phyloP scores from a whole-genome alignment of 2,329 filamentous ascomycete species.

The Claviceps sorghi region DNA sequence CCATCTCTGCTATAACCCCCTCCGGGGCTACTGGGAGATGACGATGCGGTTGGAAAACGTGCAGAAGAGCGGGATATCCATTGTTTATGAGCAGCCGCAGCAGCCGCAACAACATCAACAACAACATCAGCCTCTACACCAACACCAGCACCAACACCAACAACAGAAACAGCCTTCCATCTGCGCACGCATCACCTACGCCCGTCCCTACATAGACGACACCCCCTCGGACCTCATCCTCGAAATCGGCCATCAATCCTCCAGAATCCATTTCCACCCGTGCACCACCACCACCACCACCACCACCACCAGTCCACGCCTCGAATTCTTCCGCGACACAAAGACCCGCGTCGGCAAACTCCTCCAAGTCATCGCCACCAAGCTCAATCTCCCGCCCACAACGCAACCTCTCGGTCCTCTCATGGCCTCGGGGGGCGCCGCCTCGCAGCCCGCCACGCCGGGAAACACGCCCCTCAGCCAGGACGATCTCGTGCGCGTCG shows the following conservation, averaged over 20 bases:
- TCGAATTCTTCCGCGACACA: slow-evolving; percentile 59
- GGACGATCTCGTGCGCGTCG: slow-evolving; percentile 53
- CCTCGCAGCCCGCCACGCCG: slow-evolving; percentile 47
- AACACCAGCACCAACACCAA: slow-evolving; percentile 16
- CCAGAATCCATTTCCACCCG: slow-evolving; percentile 34
- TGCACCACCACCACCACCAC: neutral
- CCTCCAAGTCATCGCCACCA: slow-evolving; percentile 68
- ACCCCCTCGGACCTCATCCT: slow-evolving; percentile 59
- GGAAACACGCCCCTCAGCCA: slow-evolving; percentile 51
- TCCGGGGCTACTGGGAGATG: slow-evolving; percentile 58
- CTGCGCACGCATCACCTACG: slow-evolving; percentile 54
- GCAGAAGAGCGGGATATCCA: slow-evolving; percentile 68
- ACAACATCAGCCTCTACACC: too few relatives aligned
- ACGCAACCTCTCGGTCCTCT: slow-evolving; percentile 49
- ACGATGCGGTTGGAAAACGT: slow-evolving; percentile 69
- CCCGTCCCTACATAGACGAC: slow-evolving; percentile 74
- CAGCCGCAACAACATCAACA: slow-evolving; percentile 15
- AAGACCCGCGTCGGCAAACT: slow-evolving; percentile 57
- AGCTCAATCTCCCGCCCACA: slow-evolving; percentile 52
- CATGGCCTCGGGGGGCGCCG: slow-evolving; percentile 49
- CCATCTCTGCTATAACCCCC: slow-evolving; percentile 59
- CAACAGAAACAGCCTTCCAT: slow-evolving; percentile 1
- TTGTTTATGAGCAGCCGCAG: slow-evolving; percentile 33
- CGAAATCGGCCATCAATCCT: slow-evolving; percentile 59
- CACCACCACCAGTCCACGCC: too few relatives aligned